A percentile compares a stretch with the other conserved stretches of the same genome.
These are phyloP conservation scores for Phascolomyces articulosus DNA, from an alignment of 371 early-diverging fungal genomes.

Conservation along the genomic window DNA sequence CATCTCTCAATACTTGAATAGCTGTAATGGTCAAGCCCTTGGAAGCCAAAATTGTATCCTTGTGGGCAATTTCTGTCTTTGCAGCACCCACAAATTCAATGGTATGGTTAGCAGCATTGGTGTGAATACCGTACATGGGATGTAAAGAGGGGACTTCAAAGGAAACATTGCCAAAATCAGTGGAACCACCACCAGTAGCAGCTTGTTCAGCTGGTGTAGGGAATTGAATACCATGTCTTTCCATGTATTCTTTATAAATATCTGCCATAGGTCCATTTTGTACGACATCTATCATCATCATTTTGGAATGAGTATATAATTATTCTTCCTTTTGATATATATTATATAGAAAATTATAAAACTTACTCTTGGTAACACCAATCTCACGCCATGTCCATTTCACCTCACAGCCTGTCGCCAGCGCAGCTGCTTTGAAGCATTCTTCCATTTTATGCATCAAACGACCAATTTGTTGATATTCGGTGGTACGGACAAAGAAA, in stretches of 20 bases:
- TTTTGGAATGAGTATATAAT: too few species aligned
- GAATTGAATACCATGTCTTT: constrained; percentile 47
- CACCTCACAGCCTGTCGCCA: constrained; percentile 75
- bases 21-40: constrained; percentile 20
- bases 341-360: not conserved
- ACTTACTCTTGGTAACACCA: constrained; percentile 41
- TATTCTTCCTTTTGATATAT: not conserved
- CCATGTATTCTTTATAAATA: constrained; percentile 61
- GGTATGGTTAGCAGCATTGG: constrained; percentile 64
- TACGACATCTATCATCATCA: constrained; percentile 52
- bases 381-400: constrained; percentile 60
- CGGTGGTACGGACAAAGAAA: constrained; percentile 65
- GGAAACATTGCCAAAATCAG: constrained; percentile 83
- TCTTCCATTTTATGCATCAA: constrained; percentile 55
- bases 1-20: constrained; percentile 7
- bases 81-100: constrained; percentile 66
- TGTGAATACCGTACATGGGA: constrained; percentile 46
- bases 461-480: constrained; percentile 43
- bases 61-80: constrained; percentile 61
- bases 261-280: constrained; percentile 63
- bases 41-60: constrained; percentile 44
- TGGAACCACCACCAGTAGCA: constrained; percentile 55
- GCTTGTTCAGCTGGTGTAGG: constrained; percentile 41
- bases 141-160: constrained; percentile 55
- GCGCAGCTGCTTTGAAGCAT: constrained; percentile 70